These are phyloP conservation scores for Exophiala mesophila DNA, from an alignment of 2,329 filamentous ascomycete genomes.

Conservation along the genomic window DNA sequence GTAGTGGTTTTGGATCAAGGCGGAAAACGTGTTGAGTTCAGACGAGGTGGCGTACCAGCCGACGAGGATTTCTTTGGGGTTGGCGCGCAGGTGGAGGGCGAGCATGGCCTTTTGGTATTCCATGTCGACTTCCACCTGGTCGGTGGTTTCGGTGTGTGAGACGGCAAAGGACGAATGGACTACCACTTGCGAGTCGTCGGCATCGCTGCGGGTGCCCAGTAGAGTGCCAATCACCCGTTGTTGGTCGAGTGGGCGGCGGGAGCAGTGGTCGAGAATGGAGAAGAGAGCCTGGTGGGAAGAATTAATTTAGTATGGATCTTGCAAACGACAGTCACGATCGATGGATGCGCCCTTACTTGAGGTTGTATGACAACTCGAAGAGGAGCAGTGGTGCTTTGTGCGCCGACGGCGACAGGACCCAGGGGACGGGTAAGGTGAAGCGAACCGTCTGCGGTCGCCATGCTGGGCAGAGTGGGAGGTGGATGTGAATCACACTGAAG, in stretches of 20 bases:
- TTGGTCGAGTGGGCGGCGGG: conserved; percentile 85
- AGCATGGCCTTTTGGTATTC: conserved; percentile 99
- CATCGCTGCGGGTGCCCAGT: conserved; percentile 82
- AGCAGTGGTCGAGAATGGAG: conserved; percentile 78
- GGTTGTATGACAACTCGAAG: conserved; percentile 92
- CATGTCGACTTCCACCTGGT: conserved; percentile 99
- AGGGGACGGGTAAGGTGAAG: conserved; percentile 91
- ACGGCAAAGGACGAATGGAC: conserved; percentile 97
- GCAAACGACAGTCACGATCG: too few species aligned
- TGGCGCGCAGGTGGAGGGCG: conserved; percentile 84
- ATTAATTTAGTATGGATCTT: too few species aligned
- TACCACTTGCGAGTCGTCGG: conserved; percentile 89
- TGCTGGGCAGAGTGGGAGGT: conserved; percentile 50
- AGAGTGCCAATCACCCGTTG: conserved; percentile 96
- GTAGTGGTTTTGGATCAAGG: conserved; percentile 99
- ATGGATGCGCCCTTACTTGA: conserved; percentile 79
- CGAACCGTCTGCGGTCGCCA: conserved; percentile 81
- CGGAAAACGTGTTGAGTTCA: conserved; percentile 97
- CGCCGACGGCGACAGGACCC: conserved; percentile 71
- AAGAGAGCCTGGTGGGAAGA: conserved; percentile 52
- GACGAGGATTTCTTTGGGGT: conserved; percentile 87
- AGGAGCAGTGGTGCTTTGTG: conserved; percentile 81
- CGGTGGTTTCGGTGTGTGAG: conserved; percentile 94
- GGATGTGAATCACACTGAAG: neutral
- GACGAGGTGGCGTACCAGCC: conserved; percentile 98